These are phyloP conservation scores for Trypanosoma boissoni DNA, from an alignment of 208 protist species.

Conservation along the genomic window DNA sequence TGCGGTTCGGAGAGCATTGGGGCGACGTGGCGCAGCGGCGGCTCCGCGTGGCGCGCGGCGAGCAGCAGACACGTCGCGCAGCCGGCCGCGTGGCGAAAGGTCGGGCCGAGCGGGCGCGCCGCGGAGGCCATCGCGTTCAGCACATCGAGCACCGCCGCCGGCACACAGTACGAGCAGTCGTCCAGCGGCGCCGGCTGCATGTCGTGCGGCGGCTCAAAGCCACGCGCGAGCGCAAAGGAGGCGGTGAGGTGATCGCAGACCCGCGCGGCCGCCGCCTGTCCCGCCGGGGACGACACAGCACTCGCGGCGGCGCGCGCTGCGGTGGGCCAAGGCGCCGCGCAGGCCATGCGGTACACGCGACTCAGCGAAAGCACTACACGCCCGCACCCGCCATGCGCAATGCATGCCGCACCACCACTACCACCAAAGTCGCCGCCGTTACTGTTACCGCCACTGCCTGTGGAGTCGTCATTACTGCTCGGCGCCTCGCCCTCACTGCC, in stretches of 20 bases:
- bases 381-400: conserved; percentile 23
- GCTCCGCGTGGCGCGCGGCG: conserved; percentile 20
- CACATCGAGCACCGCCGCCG: conserved; percentile 6
- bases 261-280: conserved; percentile 50
- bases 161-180: conserved; percentile 10
- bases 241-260: conserved; percentile 44
- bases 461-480: no score
- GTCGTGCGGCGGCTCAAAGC: conserved; percentile 42
- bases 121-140: conserved; percentile 10
- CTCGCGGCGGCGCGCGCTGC: conserved; percentile 22
- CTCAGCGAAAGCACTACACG: conserved; percentile 39
- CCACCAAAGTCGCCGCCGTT: background rate
- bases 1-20: conserved; percentile 27
- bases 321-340: conserved; percentile 25
- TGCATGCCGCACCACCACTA: background rate
- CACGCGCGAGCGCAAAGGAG: conserved; percentile 38
- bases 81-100: conserved; percentile 57
- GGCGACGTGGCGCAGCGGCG: conserved; percentile 24
- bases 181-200: conserved; percentile 22
- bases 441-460: no score
- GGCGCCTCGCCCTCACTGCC: background rate
- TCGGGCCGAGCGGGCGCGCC: conserved; percentile 34
- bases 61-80: conserved; percentile 52
- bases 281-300: conserved; percentile 28
- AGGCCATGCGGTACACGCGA: background rate